Evolutionary conservation across 2,329 filamentous ascomycete genomes (phyloP).

Genomic region (Trichoderma atrobrunneum): DNA sequence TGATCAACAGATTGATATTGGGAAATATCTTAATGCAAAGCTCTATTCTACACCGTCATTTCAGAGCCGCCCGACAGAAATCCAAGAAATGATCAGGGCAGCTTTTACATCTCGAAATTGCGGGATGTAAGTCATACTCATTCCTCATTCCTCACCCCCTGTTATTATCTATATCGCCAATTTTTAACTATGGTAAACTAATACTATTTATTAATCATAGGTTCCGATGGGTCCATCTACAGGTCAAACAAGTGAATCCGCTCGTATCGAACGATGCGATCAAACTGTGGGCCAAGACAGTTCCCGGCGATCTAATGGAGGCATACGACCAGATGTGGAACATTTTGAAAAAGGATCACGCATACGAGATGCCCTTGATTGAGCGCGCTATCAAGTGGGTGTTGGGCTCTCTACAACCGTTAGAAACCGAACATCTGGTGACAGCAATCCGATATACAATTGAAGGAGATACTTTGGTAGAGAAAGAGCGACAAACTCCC

Average conservation of each 20-base stretch:
- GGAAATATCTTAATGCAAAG: slow-evolving; percentile 18
- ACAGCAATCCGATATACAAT: not conserved
- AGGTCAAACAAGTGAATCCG: slow-evolving; percentile 16
- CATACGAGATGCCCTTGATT: not conserved
- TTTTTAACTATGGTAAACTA: not conserved
- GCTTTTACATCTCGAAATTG: not conserved
- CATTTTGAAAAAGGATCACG: not conserved
- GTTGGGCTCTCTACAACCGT: not conserved
- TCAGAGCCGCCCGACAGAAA: not conserved
- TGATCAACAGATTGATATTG: slow-evolving; percentile 22
- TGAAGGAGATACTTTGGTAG: not conserved
- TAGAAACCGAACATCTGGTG: not conserved
- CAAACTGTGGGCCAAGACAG: slow-evolving; percentile 13
- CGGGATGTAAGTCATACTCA: not conserved
- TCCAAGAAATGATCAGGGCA: not conserved
- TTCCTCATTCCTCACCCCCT: too few species aligned
- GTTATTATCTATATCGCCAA: not conserved
- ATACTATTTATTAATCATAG: not conserved
- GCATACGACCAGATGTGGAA: slow-evolving; percentile 22
- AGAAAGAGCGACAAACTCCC: not conserved
- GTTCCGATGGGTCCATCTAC: slow-evolving; percentile 25
- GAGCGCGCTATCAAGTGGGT: slow-evolving; percentile 14
- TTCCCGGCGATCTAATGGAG: slow-evolving; percentile 19
- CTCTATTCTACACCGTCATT: slow-evolving; percentile 2
- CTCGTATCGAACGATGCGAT: slow-evolving; percentile 12